Conservation (phyloP, 768 basidiomycete species). For the Rhodocollybia butyracea region DNA sequence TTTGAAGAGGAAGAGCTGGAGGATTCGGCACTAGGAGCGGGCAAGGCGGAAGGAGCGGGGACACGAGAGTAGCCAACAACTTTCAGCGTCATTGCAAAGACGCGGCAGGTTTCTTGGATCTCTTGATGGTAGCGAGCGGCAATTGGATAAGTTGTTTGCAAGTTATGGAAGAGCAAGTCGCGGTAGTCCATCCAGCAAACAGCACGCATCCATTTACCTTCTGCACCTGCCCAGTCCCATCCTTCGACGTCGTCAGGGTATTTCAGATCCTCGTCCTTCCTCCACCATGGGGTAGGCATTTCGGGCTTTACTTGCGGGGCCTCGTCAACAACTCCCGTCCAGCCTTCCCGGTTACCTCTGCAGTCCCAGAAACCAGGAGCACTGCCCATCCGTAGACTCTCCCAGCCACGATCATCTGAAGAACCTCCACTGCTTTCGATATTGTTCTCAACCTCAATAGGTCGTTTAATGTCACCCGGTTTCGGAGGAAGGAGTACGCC, state of each 20-base stretch:
- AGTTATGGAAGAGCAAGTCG: slow-evolving; percentile 32
- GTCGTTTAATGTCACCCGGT: background rate
- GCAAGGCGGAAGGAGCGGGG: slow-evolving; percentile 1
- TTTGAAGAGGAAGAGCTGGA: slow-evolving; percentile 16
- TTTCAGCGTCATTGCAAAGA: slow-evolving; percentile 50
- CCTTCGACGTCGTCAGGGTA: slow-evolving; percentile 33
- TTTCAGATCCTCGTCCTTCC: slow-evolving; percentile 14
- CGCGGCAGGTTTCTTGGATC: slow-evolving; percentile 43
- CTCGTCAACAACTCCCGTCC: slow-evolving; percentile 9
- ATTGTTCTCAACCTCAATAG: background rate
- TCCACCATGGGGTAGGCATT: background rate
- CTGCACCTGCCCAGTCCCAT: slow-evolving; percentile 60
- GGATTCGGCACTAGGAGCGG: slow-evolving; percentile 12
- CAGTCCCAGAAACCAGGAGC: slow-evolving; percentile 38
- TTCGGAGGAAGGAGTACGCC: background rate
- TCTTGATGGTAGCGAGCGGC: slow-evolving; percentile 11
- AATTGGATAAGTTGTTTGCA: background rate
- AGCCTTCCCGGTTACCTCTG: slow-evolving; percentile 13
- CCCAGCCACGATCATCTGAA: slow-evolving; percentile 8
- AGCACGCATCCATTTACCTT: slow-evolving; percentile 54
- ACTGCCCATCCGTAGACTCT: slow-evolving; percentile 38
- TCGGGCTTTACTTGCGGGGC: background rate
- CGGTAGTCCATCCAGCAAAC: slow-evolving; percentile 61
- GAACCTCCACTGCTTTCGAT: background rate
- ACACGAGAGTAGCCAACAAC: slow-evolving; percentile 31